Evolutionary conservation across 2,329 filamentous ascomycete species (phyloP).

Genomic region (Verticillium dahliae): DNA sequence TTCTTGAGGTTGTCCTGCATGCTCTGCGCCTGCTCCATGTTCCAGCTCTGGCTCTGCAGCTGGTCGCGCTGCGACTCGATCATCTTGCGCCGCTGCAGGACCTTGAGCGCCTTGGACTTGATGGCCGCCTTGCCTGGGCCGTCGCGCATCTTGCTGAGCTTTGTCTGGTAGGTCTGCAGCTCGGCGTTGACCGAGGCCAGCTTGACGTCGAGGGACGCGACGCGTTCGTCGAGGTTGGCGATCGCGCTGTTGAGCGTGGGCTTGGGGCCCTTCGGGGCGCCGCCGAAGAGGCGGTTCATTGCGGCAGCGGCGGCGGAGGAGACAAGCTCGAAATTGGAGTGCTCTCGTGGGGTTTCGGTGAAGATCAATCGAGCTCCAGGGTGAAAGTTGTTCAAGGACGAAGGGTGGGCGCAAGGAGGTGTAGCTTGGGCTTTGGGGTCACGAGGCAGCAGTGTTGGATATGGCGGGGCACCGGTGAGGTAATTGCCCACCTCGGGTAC

Average conservation of each 20-base stretch:
- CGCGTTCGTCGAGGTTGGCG: slow-evolving; percentile 73
- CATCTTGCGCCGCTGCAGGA: slow-evolving; percentile 87
- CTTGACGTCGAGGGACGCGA: slow-evolving; percentile 88
- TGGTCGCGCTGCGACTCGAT: slow-evolving; percentile 94
- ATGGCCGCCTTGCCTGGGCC: slow-evolving; percentile 89
- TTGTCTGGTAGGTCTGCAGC: slow-evolving; percentile 78
- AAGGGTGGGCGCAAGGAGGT: background rate
- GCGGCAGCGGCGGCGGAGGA: slow-evolving; percentile 16
- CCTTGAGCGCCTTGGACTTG: slow-evolving; percentile 89
- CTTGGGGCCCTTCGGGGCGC: slow-evolving; percentile 80
- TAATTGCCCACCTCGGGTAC: background rate
- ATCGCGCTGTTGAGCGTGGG: slow-evolving; percentile 82
- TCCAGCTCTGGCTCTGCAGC: slow-evolving; percentile 91
- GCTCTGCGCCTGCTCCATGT: slow-evolving; percentile 97
- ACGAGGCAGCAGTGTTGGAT: background rate
- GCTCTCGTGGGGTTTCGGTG: background rate
- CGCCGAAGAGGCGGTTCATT: slow-evolving; percentile 96
- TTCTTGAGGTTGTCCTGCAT: slow-evolving; percentile 99
- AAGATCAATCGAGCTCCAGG: background rate
- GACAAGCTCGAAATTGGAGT: background rate
- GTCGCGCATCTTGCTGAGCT: slow-evolving; percentile 88
- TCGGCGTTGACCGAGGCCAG: slow-evolving; percentile 88
- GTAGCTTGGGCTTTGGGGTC: background rate
- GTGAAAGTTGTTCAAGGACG: background rate
- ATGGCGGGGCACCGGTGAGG: background rate